Conservation (phyloP, 2,329 filamentous ascomycete genomes). For the Aaosphaeria arxii region DNA sequence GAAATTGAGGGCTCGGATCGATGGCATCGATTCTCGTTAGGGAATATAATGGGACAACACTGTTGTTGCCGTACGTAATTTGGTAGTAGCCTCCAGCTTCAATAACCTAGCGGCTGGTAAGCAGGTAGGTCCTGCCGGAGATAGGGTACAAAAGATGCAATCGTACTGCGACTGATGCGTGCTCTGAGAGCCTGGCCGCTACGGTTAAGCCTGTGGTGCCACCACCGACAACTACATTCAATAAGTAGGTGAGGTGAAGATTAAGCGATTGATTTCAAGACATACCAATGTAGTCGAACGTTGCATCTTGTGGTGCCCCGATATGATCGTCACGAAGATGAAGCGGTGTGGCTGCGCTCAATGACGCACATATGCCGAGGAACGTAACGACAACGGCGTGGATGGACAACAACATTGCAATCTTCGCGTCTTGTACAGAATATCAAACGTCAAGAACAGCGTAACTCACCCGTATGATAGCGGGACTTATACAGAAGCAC, state of each 20-base stretch:
- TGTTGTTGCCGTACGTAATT: conserved; percentile 20
- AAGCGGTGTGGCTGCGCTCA: not conserved
- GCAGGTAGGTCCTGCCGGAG: conserved; percentile 7
- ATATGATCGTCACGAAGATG: conserved; percentile 4
- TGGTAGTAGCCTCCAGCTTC: conserved; percentile 9
- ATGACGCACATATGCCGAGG: not conserved
- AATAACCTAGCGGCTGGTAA: conserved; percentile 23
- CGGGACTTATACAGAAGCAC: no score
- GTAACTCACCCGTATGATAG: no score
- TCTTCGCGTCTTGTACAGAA: no score
- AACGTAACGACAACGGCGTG: not conserved
- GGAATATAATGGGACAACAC: conserved; percentile 8
- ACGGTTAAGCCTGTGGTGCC: conserved; percentile 16
- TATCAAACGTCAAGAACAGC: no score
- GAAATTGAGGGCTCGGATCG: conserved; percentile 5
- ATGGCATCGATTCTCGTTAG: conserved; percentile 9
- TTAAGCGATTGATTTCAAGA: not conserved
- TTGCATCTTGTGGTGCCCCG: conserved; percentile 3
- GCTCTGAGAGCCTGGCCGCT: conserved; percentile 16
- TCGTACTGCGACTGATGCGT: conserved; percentile 13
- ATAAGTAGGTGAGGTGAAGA: not conserved
- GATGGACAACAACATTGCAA: no score
- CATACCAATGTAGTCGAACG: conserved; percentile 10
- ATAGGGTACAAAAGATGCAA: not conserved
- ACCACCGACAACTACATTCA: conserved; percentile 13